Evolutionary conservation across 2,329 filamentous ascomycete species (phyloP).

Genomic region (Exophiala lecanii-corni): DNA sequence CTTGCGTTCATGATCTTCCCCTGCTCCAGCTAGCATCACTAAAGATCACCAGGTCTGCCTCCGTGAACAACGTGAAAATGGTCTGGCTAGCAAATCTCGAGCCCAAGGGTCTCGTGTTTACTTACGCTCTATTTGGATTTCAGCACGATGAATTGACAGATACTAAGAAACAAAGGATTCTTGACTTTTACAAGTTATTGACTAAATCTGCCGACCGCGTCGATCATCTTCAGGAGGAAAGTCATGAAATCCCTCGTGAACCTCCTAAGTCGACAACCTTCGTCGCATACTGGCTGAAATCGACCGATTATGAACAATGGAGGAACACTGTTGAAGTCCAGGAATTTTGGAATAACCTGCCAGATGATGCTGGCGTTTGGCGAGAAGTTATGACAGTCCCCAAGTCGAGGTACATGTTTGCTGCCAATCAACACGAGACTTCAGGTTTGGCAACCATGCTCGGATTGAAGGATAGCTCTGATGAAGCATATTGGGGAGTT

Average conservation of each 20-base stretch:
- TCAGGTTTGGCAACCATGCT: conserved; percentile 10
- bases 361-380: conserved; percentile 16
- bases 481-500: conserved; percentile 15
- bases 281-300: conserved; percentile 13
- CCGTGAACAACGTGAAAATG: no score
- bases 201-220: conserved; percentile 8
- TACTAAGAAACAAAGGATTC: conserved; percentile 11
- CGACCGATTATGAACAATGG: conserved; percentile 10
- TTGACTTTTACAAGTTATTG: conserved; percentile 5
- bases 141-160: conserved; percentile 13
- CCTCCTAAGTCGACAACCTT: conserved; percentile 10
- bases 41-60: no score
- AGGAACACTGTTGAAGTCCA: conserved; percentile 4
- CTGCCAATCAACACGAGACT: conserved; percentile 8
- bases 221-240: conserved; percentile 17
- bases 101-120: conserved; percentile 9
- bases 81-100: conserved; percentile 16
- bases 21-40: no score
- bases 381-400: conserved; percentile 18
- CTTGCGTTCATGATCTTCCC: no score
- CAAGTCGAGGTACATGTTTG: conserved; percentile 14
- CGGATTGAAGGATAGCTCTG: conserved; percentile 10
- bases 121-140: conserved; percentile 13
- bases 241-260: conserved; percentile 7
- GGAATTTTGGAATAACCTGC: conserved; percentile 11